A percentile compares a stretch with the other conserved stretches of the same genome.
Evolutionary conservation across 306 rosid species (phyloP).

Genomic region (Adenanthera pavonina): DNA sequence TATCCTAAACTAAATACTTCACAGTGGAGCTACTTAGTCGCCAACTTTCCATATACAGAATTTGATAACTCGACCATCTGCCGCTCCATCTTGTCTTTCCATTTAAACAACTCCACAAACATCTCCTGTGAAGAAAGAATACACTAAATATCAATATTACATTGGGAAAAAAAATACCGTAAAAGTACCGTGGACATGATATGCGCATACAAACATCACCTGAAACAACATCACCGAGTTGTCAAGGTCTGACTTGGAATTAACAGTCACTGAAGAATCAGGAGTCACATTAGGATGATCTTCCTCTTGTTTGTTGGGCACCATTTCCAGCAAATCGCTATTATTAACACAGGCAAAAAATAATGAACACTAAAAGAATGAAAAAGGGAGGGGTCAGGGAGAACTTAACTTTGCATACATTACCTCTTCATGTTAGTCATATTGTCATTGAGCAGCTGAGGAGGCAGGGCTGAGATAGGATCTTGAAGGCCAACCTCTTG

Average conservation of each 20-base stretch:
- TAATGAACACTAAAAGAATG: conserved; percentile 12
- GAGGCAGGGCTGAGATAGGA: conserved; percentile 47
- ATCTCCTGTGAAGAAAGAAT: conserved; percentile 59
- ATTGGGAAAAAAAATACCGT: background rate
- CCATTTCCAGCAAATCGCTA: conserved; percentile 57
- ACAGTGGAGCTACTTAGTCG: conserved; percentile 43
- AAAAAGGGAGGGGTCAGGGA: background rate
- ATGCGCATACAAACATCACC: conserved; percentile 51
- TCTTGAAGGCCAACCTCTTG: conserved; percentile 49
- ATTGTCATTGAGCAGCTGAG: conserved; percentile 52
- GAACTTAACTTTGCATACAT: background rate
- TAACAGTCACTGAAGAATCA: conserved; percentile 77
- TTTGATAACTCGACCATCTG: conserved; percentile 69
- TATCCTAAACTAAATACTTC: conserved; percentile 45
- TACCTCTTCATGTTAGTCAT: conserved; percentile 62
- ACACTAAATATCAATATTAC: conserved; percentile 12
- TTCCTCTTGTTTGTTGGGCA: conserved; percentile 51
- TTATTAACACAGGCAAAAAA: conserved; percentile 43
- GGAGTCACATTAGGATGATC: conserved; percentile 76
- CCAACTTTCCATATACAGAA: conserved; percentile 62
- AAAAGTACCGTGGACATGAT: background rate
- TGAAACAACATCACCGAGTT: conserved; percentile 65
- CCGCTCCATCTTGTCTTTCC: conserved; percentile 83
- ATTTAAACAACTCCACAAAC: conserved; percentile 72
- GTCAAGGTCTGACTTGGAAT: conserved; percentile 70